phyloP scores from a whole-genome alignment of 192 early-diverging fungal species.

The Obelidium mucronatum region DNA sequence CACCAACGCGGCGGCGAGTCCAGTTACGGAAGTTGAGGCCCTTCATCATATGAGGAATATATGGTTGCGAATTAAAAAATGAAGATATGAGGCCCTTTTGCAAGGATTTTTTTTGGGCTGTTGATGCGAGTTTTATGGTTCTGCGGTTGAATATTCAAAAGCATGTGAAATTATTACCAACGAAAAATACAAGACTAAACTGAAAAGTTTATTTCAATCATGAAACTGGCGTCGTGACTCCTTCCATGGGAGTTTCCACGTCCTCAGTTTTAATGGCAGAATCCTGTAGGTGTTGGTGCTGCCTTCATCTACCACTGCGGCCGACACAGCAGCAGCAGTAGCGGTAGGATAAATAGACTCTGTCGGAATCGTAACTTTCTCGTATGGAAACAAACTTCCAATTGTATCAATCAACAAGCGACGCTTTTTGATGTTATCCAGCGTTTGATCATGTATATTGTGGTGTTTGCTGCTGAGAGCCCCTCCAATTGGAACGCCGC shows the following conservation, averaged over 20 bases:
- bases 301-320: not conserved
- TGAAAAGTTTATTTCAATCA: no score
- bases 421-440: constrained; percentile 48
- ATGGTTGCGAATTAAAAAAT: no score
- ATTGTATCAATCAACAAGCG: constrained; percentile 45
- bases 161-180: no score
- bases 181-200: no score
- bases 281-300: no score
- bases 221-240: not conserved
- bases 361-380: constrained; percentile 41
- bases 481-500: not conserved
- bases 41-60: not conserved
- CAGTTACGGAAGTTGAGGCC: not conserved
- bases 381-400: constrained; percentile 45
- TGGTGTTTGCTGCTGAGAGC: constrained; percentile 3
- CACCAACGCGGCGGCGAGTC: not conserved
- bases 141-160: no score
- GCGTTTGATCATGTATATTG: constrained; percentile 40
- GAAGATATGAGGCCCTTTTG: no score
- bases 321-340: not conserved
- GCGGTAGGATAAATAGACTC: constrained; percentile 37
- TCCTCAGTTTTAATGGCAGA: no score
- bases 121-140: no score
- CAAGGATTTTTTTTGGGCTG: no score
- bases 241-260: not conserved